phyloP scores from a whole-genome alignment of 805 yeast species.

The Komagataella ulmi region DNA sequence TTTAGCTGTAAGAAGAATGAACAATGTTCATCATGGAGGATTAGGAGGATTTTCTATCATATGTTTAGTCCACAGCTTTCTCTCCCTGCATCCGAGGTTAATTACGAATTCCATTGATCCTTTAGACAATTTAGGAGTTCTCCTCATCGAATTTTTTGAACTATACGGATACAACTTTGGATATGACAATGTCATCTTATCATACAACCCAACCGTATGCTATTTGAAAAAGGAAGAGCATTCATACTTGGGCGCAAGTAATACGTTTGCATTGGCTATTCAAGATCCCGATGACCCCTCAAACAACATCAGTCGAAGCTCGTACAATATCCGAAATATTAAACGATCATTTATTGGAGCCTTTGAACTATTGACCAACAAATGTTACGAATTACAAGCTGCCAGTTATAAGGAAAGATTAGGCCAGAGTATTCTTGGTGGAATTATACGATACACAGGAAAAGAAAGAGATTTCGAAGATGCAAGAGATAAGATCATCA shows the following conservation, averaged over 20 bases:
- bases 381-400: conserved; percentile 59
- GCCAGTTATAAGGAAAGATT: conserved; percentile 54
- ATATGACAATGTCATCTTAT: conserved; percentile 64
- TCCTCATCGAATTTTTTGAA: conserved; percentile 85
- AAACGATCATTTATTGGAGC: conserved; percentile 87
- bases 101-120: conserved; percentile 54
- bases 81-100: conserved; percentile 68
- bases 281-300: conserved; percentile 79
- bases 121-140: conserved; percentile 67
- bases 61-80: conserved; percentile 69
- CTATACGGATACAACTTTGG: conserved; percentile 84
- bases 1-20: conserved; percentile 59
- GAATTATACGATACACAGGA: conserved; percentile 64
- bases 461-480: conserved; percentile 66
- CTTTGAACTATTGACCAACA: conserved; percentile 58
- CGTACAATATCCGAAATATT: conserved; percentile 66
- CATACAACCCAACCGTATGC: conserved; percentile 36
- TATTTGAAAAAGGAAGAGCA: conserved; percentile 44
- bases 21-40: conserved; percentile 88
- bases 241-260: conserved; percentile 26
- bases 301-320: conserved; percentile 81
- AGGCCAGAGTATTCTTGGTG: conserved; percentile 68
- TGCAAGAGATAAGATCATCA: conserved; percentile 49
- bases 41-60: conserved; percentile 91
- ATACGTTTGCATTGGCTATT: conserved; percentile 55